Percentiles rank a stretch among this genome's conserved stretches.
Conservation (phyloP, 2,329 filamentous ascomycete genomes). For the Aspergillus unguis region DNA sequence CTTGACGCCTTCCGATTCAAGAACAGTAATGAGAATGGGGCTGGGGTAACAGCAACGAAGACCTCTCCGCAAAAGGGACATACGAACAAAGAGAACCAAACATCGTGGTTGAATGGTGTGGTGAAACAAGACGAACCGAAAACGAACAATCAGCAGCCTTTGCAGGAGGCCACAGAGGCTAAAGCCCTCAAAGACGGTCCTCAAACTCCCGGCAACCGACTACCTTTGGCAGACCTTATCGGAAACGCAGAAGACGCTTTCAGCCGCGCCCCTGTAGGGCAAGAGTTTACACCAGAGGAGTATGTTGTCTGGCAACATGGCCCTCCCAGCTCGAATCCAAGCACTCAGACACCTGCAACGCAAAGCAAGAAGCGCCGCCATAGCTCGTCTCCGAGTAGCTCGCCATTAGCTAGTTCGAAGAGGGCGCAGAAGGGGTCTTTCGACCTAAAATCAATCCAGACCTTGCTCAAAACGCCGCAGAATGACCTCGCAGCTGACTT, state of each 20-base stretch:
- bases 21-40: conserved; percentile 31
- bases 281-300: conserved; percentile 57
- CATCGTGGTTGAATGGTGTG: conserved; percentile 35
- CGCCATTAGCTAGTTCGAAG: conserved; percentile 53
- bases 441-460: conserved; percentile 58
- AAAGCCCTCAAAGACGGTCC: conserved; percentile 43
- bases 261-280: conserved; percentile 43
- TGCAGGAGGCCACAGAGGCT: conserved; percentile 22
- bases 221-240: conserved; percentile 60
- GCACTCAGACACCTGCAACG: conserved; percentile 45
- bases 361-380: conserved; percentile 63
- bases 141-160: conserved; percentile 17
- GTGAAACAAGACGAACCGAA: conserved; percentile 23
- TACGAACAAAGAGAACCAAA: conserved; percentile 47
- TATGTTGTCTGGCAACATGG: conserved; percentile 58
- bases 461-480: conserved; percentile 63
- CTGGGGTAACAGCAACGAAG: conserved; percentile 22
- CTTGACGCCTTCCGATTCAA: conserved; percentile 54
- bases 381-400: conserved; percentile 70
- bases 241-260: conserved; percentile 58
- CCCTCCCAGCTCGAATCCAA: conserved; percentile 40
- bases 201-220: conserved; percentile 57
- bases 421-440: conserved; percentile 44
- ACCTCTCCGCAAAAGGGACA: conserved; percentile 25
- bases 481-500: conserved; percentile 70